Evolutionary conservation across 257 asterid species (phyloP), one percentile per base, ranked within the genome.

Genomic region (Solanum sitiens): DNA sequence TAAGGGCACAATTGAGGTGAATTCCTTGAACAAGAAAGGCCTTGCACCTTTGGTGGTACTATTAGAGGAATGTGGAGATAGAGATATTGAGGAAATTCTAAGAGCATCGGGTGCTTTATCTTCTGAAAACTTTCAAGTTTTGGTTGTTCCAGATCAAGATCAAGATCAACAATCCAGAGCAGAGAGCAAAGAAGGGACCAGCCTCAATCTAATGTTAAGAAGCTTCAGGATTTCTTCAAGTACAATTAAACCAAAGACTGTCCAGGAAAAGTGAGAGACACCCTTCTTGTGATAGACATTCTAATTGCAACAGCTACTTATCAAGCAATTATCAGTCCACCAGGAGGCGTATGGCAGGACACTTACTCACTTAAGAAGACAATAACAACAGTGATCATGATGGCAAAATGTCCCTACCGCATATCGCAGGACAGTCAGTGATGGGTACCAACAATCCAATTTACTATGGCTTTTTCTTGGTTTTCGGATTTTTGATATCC

Each of bases 261-360:
- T n/a, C 94, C 95, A 8, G 77, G 88, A 23, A 86, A 88, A 86
- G 95, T 92, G 8, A 82, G 95, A 39, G 89, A 85, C 90, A 91
- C 91, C 2, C 40, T 94, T 76, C 94, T 94, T 0, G 90, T 94
- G 32, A 83, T 94, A 35, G 89, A 93, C 0, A 91, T 91, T 50
- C 83, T 94, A 10, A 93, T 93, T 7, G 92, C 89, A 18, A 91
- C 95, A 3, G 90, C 92, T 14, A 93, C 96, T 1, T 94, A 92
- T 71, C 94, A 91, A 87, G 92, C 93, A 0, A 92, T 91, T 35
- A 93, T 94, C 27, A 93, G 91, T 83, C 98, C 96, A 25, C 95
- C 98, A 0, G 94, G 95, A 0, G 95, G 96, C 12, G 89, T 92
- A 9, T 92, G 96, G 95, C 93, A 94, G 75, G 96, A 93, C 8